A percentile compares a stretch with the other conserved stretches of the same genome.
Conservation (phyloP, 2,329 filamentous ascomycete species). For the Aulographum hederae region DNA sequence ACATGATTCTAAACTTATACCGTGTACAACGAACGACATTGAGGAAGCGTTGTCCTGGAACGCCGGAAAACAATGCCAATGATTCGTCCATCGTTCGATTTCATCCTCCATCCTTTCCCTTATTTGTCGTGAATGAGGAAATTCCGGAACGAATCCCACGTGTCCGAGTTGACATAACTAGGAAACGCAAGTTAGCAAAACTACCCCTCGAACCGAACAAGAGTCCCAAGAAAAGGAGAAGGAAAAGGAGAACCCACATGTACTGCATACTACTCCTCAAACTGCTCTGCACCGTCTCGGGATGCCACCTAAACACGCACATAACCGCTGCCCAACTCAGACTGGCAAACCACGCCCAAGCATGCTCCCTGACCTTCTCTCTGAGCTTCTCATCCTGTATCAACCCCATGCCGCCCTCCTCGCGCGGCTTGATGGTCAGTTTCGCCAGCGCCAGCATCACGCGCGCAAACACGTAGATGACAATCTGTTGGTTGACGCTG, state of each 20-base stretch:
- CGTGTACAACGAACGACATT: too few relatives aligned
- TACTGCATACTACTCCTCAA: slow-evolving; percentile 93
- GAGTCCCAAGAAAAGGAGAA: slow-evolving; percentile 1
- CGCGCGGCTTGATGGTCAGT: slow-evolving; percentile 50
- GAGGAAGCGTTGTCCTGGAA: too few relatives aligned
- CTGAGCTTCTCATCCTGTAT: slow-evolving; percentile 18
- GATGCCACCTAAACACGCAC: slow-evolving; percentile 86
- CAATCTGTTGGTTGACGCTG: slow-evolving; percentile 87
- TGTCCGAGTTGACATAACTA: slow-evolving; percentile 61
- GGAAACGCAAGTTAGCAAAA: slow-evolving; percentile 12
- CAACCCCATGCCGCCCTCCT: slow-evolving; percentile 21
- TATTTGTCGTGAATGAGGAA: slow-evolving; percentile 71
- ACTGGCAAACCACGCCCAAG: slow-evolving; percentile 86
- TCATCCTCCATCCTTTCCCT: too few relatives aligned
- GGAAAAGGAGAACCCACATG: slow-evolving; percentile 45
- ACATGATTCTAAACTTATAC: too few relatives aligned
- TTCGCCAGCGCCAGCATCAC: slow-evolving; percentile 73
- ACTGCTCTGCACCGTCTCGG: slow-evolving; percentile 78
- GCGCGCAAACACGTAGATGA: slow-evolving; percentile 92
- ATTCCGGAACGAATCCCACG: slow-evolving; percentile 74
- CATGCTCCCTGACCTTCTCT: slow-evolving; percentile 33
- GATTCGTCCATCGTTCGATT: too few relatives aligned
- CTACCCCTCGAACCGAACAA: slow-evolving; percentile 1
- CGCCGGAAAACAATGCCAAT: too few relatives aligned
- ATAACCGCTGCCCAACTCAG: slow-evolving; percentile 87